Evolutionary conservation across 768 basidiomycete species (phyloP).

Genomic region (Tylopilus sp.): DNA sequence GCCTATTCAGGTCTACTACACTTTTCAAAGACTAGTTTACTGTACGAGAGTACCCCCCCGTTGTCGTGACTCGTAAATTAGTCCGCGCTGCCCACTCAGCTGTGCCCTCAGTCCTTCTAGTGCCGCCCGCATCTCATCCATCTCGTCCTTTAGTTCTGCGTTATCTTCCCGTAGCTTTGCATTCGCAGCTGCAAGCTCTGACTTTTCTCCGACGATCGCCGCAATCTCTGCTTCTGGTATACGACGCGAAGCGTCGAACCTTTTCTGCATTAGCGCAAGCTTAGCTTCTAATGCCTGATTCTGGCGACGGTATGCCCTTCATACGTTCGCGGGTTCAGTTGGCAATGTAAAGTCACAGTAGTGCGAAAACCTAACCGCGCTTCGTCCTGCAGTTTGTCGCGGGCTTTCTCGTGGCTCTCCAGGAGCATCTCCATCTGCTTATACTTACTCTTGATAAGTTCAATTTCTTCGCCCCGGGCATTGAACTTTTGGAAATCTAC

Average conservation of each 20-base stretch:
- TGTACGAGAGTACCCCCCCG: conserved; percentile 30
- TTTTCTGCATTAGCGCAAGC: conserved; percentile 44
- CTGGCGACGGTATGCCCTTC: conserved; percentile 54
- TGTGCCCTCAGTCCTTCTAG: conserved; percentile 63
- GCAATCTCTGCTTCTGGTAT: conserved; percentile 41
- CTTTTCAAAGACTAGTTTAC: background rate
- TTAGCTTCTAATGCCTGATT: conserved; percentile 62
- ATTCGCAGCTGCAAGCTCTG: conserved; percentile 46
- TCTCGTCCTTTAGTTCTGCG: conserved; percentile 46
- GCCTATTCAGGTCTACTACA: conserved; percentile 22
- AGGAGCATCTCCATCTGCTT: conserved; percentile 65
- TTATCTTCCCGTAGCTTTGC: conserved; percentile 58
- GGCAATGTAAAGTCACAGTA: background rate
- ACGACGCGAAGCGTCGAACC: conserved; percentile 34
- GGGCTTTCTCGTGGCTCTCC: conserved; percentile 53
- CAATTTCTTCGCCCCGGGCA: conserved; percentile 56
- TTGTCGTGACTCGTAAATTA: conserved; percentile 46
- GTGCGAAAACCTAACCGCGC: conserved; percentile 45
- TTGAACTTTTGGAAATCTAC: conserved; percentile 70
- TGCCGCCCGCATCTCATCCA: conserved; percentile 68
- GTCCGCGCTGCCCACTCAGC: conserved; percentile 42
- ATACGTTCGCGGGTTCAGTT: background rate
- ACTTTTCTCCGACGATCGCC: conserved; percentile 45
- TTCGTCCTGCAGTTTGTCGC: conserved; percentile 51
- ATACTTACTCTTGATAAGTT: conserved; percentile 52